Conservation (phyloP, 1,139 yeast genomes). For the Yamadazyma pseudoaaseri region DNA sequence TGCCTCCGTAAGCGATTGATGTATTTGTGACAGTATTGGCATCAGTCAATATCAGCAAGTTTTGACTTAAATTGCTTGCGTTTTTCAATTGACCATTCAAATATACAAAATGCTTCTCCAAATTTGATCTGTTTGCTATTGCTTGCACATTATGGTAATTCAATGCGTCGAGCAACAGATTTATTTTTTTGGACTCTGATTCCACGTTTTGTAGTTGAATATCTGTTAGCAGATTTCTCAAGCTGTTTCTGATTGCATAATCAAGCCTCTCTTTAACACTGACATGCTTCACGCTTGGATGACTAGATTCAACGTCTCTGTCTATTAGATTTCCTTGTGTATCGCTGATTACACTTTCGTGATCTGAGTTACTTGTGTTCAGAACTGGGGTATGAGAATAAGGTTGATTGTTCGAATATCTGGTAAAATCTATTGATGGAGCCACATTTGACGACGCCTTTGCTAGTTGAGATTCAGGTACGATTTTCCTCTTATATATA, state of each 20-base stretch:
- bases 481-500: too few species aligned
- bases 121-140: slow-evolving; percentile 30
- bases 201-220: slow-evolving; percentile 12
- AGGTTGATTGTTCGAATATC: too few species aligned
- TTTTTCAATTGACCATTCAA: slow-evolving; percentile 29
- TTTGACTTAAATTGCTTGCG: slow-evolving; percentile 25
- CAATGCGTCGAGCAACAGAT: slow-evolving; percentile 33
- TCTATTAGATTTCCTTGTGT: slow-evolving; percentile 19
- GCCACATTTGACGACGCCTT: too few species aligned
- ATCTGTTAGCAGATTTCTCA: slow-evolving; percentile 15
- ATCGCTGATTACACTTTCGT: too few species aligned
- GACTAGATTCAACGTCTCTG: slow-evolving; percentile 13
- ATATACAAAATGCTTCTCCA: slow-evolving; percentile 33
- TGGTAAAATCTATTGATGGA: too few species aligned
- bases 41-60: too few species aligned
- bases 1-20: slow-evolving; percentile 15
- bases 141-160: slow-evolving; percentile 40
- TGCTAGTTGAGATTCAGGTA: too few species aligned
- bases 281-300: not conserved
- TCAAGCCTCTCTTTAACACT: slow-evolving; percentile 17
- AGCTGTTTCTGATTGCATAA: slow-evolving; percentile 21
- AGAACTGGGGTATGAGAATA: too few species aligned
- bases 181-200: slow-evolving; percentile 19
- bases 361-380: too few species aligned
- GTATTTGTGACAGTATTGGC: too few species aligned